Evolutionary conservation across 495 filamentous ascomycete genomes (phyloP).

Genomic region (Polyplosphaeria fusca): DNA sequence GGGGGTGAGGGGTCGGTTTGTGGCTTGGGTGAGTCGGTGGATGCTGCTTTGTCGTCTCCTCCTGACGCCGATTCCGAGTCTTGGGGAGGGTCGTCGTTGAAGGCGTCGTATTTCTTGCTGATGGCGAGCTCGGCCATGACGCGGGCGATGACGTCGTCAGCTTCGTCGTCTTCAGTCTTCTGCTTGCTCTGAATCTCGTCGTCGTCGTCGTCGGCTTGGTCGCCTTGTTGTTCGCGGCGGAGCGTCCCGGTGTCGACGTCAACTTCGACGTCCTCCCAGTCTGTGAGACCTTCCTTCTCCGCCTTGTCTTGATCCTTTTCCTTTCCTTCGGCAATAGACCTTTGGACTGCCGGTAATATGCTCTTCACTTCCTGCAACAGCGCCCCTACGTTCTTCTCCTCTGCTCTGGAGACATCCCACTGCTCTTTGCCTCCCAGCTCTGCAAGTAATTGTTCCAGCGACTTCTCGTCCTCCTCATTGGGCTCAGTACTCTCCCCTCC

Average conservation of each 20-base stretch:
- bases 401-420: slow-evolving; percentile 34
- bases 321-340: neutral
- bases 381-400: slow-evolving; percentile 34
- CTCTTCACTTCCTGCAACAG: slow-evolving; percentile 36
- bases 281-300: slow-evolving; percentile 11
- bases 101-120: slow-evolving; percentile 28
- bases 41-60: slow-evolving; percentile 3
- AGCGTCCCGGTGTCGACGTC: slow-evolving; percentile 9
- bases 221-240: neutral
- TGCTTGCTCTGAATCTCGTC: slow-evolving; percentile 14
- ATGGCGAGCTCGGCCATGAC: slow-evolving; percentile 39
- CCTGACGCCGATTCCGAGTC: neutral
- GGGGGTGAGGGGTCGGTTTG: neutral
- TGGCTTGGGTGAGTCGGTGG: neutral
- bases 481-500: slow-evolving; percentile 13
- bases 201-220: slow-evolving; percentile 12
- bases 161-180: slow-evolving; percentile 30
- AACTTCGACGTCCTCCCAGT: slow-evolving; percentile 30
- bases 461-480: slow-evolving; percentile 36
- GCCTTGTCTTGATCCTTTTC: neutral
- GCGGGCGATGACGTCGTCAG: slow-evolving; percentile 37
- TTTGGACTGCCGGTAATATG: slow-evolving; percentile 26
- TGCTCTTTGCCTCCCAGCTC: slow-evolving; percentile 37
- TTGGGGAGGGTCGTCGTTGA: neutral
- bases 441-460: slow-evolving; percentile 41